phyloP scores from a whole-genome alignment of 1,284 basidiomycete genomes.

The Cryptococcus sp. region DNA sequence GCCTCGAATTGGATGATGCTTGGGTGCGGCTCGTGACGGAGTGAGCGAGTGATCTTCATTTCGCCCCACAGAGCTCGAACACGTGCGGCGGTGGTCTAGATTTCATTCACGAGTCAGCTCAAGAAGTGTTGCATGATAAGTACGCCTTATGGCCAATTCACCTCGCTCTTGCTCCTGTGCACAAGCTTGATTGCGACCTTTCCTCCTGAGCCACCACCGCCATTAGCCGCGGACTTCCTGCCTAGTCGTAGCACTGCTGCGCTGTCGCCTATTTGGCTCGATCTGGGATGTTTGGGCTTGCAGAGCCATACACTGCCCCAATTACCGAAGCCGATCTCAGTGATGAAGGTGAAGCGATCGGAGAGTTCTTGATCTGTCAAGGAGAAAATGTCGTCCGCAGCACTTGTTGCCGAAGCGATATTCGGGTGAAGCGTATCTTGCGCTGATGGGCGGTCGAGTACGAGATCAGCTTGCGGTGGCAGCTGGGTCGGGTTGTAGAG shows the following conservation, averaged over 20 bases:
- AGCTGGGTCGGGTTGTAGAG: not conserved
- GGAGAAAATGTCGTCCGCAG: conserved; percentile 28
- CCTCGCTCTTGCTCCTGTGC: conserved; percentile 69
- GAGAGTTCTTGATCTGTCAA: conserved; percentile 45
- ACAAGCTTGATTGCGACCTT: conserved; percentile 88
- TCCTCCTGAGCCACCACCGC: conserved; percentile 38
- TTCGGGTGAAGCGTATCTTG: conserved; percentile 10
- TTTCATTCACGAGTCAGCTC: not conserved
- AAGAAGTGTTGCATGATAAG: not conserved
- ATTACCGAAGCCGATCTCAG: conserved; percentile 52
- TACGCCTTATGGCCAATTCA: conserved; percentile 17
- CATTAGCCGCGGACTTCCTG: conserved; percentile 24
- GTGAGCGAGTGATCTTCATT: conserved; percentile 84
- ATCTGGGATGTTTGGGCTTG: conserved; percentile 24
- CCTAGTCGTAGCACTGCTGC: conserved; percentile 23
- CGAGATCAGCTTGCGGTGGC: not conserved
- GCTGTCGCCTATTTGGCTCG: not conserved
- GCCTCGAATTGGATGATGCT: conserved; percentile 87
- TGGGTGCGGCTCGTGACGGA: conserved; percentile 80
- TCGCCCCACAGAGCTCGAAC: conserved; percentile 90
- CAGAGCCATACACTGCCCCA: conserved; percentile 52
- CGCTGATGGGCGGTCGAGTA: not conserved
- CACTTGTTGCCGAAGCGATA: conserved; percentile 3
- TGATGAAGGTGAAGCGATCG: conserved; percentile 40
- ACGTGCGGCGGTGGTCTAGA: conserved; percentile 72